Base-by-base conservation (phyloP, 1,284 basidiomycete species). In the Violaceomyces palustris region DNA sequence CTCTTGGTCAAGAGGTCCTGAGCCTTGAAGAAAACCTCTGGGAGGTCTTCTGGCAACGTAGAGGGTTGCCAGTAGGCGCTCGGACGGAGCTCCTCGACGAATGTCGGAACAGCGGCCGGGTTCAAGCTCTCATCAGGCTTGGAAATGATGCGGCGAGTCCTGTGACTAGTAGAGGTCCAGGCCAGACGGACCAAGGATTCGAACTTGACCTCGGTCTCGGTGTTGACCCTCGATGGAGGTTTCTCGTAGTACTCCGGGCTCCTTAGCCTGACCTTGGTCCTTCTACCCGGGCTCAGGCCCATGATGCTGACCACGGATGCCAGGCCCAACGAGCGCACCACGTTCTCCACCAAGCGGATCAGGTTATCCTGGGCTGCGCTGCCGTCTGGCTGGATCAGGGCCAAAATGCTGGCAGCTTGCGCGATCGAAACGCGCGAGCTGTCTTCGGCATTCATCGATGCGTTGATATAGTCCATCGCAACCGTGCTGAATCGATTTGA, bases 1-100 rank as follows among this genome's bases (percentile, higher is more conserved):
- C 48, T 55, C 2, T 49, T 42, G 3, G 51, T 45, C 57, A 60
- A 51, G 8, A 60, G 48, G 25, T 60, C 51, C 27, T 55, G 57
- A 25, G 57, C 54, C 17, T 60, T 51, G 47, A 60, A 60, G 24
- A 60, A 60, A 8, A 45, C 42, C 21, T 51, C 42, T 14, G 57
- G 57, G 18, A 60, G 31, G 2, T 51, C 40, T 4, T 35, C 26
- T 1, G 57, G 57, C 7, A 60, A 45, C 26, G 51, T 19, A 32
- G 51, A 55, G 0, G 57, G 57, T 33, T 60, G 50, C 57, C 57
- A 60, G 31, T 55, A 60, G 1, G 57, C 57, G 48, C 54, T 51
- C 7, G 57, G 57, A 19, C 52, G 57, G 17, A 60, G 35, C 26
- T 41, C 29, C 8, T 43, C 48, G 31, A 55, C 45, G 35, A 35